Conservation (phyloP, 2,329 filamentous ascomycete genomes). For the Fusarium falciforme region DNA sequence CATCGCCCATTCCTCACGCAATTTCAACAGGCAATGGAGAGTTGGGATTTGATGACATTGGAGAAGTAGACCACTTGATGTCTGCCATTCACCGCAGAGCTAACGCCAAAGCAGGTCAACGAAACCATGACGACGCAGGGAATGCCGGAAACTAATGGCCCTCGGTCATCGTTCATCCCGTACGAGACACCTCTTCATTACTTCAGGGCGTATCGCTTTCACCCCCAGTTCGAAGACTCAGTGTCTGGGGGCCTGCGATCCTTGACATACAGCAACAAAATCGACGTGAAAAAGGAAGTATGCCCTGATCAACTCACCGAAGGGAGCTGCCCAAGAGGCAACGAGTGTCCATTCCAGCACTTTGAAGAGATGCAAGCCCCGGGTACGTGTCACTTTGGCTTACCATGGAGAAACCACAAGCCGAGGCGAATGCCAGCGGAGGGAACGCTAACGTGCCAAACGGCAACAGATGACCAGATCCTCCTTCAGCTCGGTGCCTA, state of each 20-base stretch:
- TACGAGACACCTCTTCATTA: conserved; percentile 86
- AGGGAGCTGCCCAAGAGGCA: conserved; percentile 76
- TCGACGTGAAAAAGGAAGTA: conserved; percentile 78
- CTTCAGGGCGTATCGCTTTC: conserved; percentile 92
- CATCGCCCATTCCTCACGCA: conserved; percentile 40
- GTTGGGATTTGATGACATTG: conserved; percentile 41
- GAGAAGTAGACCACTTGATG: conserved; percentile 58
- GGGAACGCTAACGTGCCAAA: conserved; percentile 61
- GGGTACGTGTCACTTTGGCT: conserved; percentile 48
- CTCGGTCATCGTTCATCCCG: conserved; percentile 56
- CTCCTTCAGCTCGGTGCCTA: conserved; percentile 77
- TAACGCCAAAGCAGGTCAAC: conserved; percentile 39
- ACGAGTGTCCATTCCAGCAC: conserved; percentile 81
- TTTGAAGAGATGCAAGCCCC: conserved; percentile 62
- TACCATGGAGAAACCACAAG: conserved; percentile 31
- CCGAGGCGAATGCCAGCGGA: conserved; percentile 42
- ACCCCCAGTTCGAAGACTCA: conserved; percentile 77
- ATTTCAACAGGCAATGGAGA: conserved; percentile 47
- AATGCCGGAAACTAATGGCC: background rate
- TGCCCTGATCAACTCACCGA: conserved; percentile 81
- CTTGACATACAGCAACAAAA: conserved; percentile 92
- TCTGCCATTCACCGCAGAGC: conserved; percentile 14
- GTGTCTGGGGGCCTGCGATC: conserved; percentile 85
- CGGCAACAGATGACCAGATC: conserved; percentile 74
- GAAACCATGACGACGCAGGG: conserved; percentile 1